A percentile compares a stretch with the other conserved stretches of the same genome.
Evolutionary conservation across 805 yeast genomes (phyloP).

Genomic region (Yarrowia sp.): DNA sequence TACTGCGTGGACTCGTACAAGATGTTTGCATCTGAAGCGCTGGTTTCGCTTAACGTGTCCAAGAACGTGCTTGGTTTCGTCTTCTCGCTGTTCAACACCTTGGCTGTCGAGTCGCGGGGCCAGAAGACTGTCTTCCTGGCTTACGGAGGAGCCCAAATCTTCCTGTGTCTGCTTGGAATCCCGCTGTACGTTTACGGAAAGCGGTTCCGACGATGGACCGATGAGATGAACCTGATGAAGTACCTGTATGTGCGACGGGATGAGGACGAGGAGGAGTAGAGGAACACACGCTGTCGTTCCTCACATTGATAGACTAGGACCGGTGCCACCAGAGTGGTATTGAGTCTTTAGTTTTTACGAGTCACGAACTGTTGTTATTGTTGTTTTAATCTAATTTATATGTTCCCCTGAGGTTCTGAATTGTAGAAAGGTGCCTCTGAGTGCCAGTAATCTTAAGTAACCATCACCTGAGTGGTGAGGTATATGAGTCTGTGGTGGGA

Average conservation of each 20-base stretch:
- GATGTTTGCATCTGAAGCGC: slow-evolving; percentile 55
- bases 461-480: too few species aligned
- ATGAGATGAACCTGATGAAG: slow-evolving; percentile 44
- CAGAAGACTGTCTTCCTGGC: slow-evolving; percentile 48
- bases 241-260: slow-evolving; percentile 40
- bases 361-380: not conserved
- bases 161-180: slow-evolving; percentile 48
- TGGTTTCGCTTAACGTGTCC: slow-evolving; percentile 53
- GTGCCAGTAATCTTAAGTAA: too few species aligned
- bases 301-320: too few species aligned
- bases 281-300: too few species aligned
- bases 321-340: too few species aligned
- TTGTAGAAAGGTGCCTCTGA: too few species aligned
- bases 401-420: too few species aligned
- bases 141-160: slow-evolving; percentile 52
- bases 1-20: slow-evolving; percentile 56
- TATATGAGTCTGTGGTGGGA: too few species aligned
- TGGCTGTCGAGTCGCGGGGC: slow-evolving; percentile 44
- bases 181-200: slow-evolving; percentile 58
- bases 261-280: slow-evolving; percentile 25
- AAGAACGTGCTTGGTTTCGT: slow-evolving; percentile 55
- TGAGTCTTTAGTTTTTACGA: too few species aligned
- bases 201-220: slow-evolving; percentile 49
- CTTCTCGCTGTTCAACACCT: slow-evolving; percentile 55
- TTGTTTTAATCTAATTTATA: not conserved